Conservation (phyloP, 331 rosid species). For the Malus hybrid region DNA sequence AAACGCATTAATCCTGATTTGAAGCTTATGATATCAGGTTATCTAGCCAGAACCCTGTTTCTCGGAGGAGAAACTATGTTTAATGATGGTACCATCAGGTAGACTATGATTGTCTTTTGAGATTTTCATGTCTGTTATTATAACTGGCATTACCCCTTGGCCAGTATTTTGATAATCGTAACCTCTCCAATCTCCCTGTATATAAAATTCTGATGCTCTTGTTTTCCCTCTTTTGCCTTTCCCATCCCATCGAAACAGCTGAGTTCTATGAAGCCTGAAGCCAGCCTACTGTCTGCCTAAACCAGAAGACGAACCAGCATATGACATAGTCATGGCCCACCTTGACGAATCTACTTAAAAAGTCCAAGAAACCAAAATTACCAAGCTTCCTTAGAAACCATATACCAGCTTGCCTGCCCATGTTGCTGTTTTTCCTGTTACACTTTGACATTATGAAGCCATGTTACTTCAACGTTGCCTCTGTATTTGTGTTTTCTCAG, state of each 20-base stretch:
- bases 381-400: constrained; percentile 93
- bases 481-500: constrained; percentile 17
- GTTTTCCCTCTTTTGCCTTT: constrained; percentile 89
- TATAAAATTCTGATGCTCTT: constrained; percentile 83
- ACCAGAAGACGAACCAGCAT: constrained; percentile 98
- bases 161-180: constrained; percentile 48
- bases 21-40: constrained; percentile 55
- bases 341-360: constrained; percentile 73
- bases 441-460: constrained; percentile 41
- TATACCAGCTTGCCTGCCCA: constrained; percentile 41
- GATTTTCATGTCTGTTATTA: constrained; percentile 24
- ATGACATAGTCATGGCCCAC: constrained; percentile 93
- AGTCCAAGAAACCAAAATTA: constrained; percentile 74
- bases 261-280: constrained; percentile 97
- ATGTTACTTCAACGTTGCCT: constrained; percentile 38
- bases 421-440: constrained; percentile 41
- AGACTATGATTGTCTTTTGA: constrained; percentile 31
- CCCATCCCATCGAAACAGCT: constrained; percentile 99
- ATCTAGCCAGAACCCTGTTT: constrained; percentile 65
- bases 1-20: constrained; percentile 31
- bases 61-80: constrained; percentile 90
- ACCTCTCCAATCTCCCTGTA: constrained; percentile 76
- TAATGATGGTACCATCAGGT: constrained; percentile 57
- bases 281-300: constrained; percentile 82
- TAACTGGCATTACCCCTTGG: constrained; percentile 32